phyloP scores from a whole-genome alignment of 495 filamentous ascomycete genomes.

The Neurospora sp. region DNA sequence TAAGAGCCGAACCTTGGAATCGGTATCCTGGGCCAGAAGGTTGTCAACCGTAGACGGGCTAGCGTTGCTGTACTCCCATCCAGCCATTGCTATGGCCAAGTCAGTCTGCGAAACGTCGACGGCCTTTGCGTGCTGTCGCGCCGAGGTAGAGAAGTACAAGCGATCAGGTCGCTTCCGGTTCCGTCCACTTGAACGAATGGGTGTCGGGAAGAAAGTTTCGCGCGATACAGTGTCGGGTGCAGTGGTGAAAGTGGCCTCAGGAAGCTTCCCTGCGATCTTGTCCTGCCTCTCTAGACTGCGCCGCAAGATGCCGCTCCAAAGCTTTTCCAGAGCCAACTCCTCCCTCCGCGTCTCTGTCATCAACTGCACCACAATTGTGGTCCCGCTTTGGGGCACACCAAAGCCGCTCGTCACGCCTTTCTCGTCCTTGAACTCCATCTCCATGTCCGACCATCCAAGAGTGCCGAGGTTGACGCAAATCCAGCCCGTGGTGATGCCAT shows the following conservation, averaged over 20 bases:
- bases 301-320: conserved; percentile 50
- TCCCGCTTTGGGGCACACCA: conserved; percentile 49
- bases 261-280: neutral
- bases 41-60: conserved; percentile 8
- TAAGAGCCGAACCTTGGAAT: conserved; percentile 17
- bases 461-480: conserved; percentile 84
- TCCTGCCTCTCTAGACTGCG: conserved; percentile 10
- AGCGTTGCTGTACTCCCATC: conserved; percentile 16
- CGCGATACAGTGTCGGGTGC: neutral
- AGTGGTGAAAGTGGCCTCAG: neutral
- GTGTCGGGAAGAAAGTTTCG: neutral
- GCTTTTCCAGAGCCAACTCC: conserved; percentile 70
- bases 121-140: neutral
- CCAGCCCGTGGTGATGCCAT: conserved; percentile 86
- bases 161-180: neutral
- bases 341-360: conserved; percentile 76
- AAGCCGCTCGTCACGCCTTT: conserved; percentile 60
- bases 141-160: conserved; percentile 20
- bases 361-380: conserved; percentile 71
- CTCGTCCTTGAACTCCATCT: conserved; percentile 29
- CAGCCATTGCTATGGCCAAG: neutral
- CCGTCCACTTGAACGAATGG: neutral
- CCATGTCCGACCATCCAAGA: conserved; percentile 42
- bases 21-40: conserved; percentile 12
- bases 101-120: neutral